Base-by-base conservation (phyloP, 768 basidiomycete genomes). In the Hortiboletus flavorubellus region DNA sequence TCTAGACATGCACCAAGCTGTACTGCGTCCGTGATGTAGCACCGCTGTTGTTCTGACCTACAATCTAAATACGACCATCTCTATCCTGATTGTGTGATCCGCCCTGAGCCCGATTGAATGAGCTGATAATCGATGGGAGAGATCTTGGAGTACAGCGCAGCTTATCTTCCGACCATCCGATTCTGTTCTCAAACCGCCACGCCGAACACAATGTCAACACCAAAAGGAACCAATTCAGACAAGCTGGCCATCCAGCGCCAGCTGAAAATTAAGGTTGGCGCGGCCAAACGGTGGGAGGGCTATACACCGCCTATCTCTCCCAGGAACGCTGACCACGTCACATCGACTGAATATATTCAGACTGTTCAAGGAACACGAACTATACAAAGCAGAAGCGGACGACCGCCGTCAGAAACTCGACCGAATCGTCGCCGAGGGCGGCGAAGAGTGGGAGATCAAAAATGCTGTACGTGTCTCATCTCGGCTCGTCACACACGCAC, bases 371-470 rank as follows among this genome's bases (percentile, higher is more conserved):
- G 92, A 95, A 66, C 75, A 84, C 49, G 68, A 64, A 26, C 59
- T 84, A 18, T 93, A 93, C 69, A 74, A 71, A 60, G 78, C 81
- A 47, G 92, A 95, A 73, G 79, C 78, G 5, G 80, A 75, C 57
- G 76, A 83, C 34, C 78, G 82, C 59, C 73, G 82, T 62, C 69
- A 68, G 50, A 86, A 80, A 64, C 73, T 84, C n/a, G 83, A 85
- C 60, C 82, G 82, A 68, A 72, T 87, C 64, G 69, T 81, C 54
- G 80, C 78, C 11, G 80, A 82, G 48, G 80, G 72, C 47, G 81
- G 80, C 40, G 87, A 91, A 59, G 84, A 83, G 40, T 92, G 88
- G 89, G 84, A 89, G 52, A 73, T 87, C 67, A 89, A 82, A 70
- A 91, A 85, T 70, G 81, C 78, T 64, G 90, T 89, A 68, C 61